A percentile compares a stretch with the other conserved stretches of the same genome.
These are phyloP conservation scores for Hanseniaspora lachancei DNA, from an alignment of 805 yeast genomes.

Conservation along the genomic window DNA sequence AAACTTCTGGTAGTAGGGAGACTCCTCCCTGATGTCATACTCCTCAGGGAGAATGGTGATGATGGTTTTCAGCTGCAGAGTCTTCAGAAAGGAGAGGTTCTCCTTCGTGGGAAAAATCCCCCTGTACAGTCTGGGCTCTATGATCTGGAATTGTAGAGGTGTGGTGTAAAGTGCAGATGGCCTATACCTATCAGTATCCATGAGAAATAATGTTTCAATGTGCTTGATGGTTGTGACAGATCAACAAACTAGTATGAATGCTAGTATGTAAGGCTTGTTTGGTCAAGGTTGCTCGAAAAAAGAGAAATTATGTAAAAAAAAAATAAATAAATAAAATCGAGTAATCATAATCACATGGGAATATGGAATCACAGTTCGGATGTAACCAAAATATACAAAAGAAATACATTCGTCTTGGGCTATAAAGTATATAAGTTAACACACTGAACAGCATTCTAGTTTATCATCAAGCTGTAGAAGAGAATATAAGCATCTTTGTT, in stretches of 20 bases:
- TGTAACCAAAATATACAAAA: neutral
- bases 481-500: slow-evolving; percentile 72
- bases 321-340: neutral
- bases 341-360: too few species aligned
- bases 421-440: too few species aligned
- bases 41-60: slow-evolving; percentile 72
- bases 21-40: slow-evolving; percentile 40
- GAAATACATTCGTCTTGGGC: too few species aligned
- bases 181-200: neutral
- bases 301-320: neutral
- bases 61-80: slow-evolving; percentile 56
- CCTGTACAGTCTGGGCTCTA: slow-evolving; percentile 58
- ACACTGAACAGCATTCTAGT: neutral
- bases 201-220: neutral
- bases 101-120: slow-evolving; percentile 79
- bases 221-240: neutral
- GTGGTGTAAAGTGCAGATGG: slow-evolving; percentile 33
- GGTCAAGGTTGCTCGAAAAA: slow-evolving; percentile 16
- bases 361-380: neutral
- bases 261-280: neutral
- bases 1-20: slow-evolving; percentile 36
- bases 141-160: slow-evolving; percentile 63
- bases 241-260: too few species aligned
- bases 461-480: slow-evolving; percentile 44
- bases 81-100: slow-evolving; percentile 53